Evolutionary conservation across 2,329 filamentous ascomycete genomes (phyloP).

Genomic region (Cyphellophora europaea): DNA sequence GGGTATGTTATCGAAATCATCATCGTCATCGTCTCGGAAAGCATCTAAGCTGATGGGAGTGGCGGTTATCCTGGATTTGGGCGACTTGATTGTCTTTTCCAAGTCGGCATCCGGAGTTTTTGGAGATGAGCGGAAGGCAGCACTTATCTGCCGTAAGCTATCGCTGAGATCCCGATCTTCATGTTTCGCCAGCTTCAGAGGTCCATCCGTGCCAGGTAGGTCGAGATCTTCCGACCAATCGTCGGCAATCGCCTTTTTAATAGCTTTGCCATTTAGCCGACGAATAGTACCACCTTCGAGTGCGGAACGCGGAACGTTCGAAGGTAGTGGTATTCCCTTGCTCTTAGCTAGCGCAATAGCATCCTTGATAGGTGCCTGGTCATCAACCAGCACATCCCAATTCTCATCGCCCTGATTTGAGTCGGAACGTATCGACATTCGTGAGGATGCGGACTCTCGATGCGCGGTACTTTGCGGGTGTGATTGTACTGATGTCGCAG

Average conservation of each 20-base stretch:
- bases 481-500: conserved; percentile 34
- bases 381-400: conserved; percentile 78
- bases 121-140: conserved; percentile 27
- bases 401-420: conserved; percentile 69
- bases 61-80: conserved; percentile 40
- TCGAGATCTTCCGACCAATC: conserved; percentile 77
- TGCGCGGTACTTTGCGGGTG: conserved; percentile 34
- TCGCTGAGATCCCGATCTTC: conserved; percentile 58
- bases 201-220: conserved; percentile 48
- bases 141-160: conserved; percentile 57
- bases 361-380: conserved; percentile 72
- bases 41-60: conserved; percentile 47
- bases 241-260: conserved; percentile 64
- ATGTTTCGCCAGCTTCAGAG: conserved; percentile 56
- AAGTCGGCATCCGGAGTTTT: conserved; percentile 21
- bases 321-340: conserved; percentile 84
- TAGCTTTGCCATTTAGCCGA: conserved; percentile 66
- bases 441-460: conserved; percentile 72
- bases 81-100: conserved; percentile 30
- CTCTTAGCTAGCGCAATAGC: conserved; percentile 80
- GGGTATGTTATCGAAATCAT: conserved; percentile 52
- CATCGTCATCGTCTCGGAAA: conserved; percentile 54
- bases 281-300: conserved; percentile 90
- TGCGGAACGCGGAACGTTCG: conserved; percentile 78
- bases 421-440: conserved; percentile 73